Conservation (phyloP, 2,329 filamentous ascomycete species). For the Sclerotinia subarctica region DNA sequence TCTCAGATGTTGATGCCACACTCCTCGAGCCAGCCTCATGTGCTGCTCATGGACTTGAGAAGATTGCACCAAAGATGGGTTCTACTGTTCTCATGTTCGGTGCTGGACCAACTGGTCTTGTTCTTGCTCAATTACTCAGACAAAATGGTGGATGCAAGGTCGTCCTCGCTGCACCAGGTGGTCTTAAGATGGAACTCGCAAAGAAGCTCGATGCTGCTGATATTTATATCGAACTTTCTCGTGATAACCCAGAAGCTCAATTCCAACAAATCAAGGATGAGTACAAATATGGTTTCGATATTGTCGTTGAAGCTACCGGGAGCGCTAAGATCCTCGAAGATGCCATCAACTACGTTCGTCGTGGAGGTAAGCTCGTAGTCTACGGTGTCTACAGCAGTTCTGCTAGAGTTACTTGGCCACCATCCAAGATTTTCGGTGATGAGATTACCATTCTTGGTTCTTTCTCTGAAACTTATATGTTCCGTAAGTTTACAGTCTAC, state of each 20-base stretch:
- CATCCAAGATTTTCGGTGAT: constrained; percentile 64
- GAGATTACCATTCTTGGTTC: constrained; percentile 72
- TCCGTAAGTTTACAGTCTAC: constrained; percentile 46
- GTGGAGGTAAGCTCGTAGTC: constrained; percentile 63
- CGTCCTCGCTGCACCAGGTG: constrained; percentile 64
- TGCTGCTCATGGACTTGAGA: constrained; percentile 67
- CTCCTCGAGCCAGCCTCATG: constrained; percentile 69
- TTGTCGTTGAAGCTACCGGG: constrained; percentile 44
- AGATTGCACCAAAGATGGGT: constrained; percentile 63
- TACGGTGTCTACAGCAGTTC: constrained; percentile 65
- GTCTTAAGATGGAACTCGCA: constrained; percentile 69
- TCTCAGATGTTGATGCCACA: constrained; percentile 63
- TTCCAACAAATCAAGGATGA: constrained; percentile 60
- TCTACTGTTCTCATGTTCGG: constrained; percentile 65
- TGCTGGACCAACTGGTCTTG: constrained; percentile 63
- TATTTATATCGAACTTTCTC: constrained; percentile 52
- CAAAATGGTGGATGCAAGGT: constrained; percentile 70
- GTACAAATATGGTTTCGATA: constrained; percentile 69
- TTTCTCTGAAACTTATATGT: constrained; percentile 72
- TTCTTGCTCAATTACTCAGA: constrained; percentile 48
- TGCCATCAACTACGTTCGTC: constrained; percentile 67
- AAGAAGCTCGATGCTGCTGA: constrained; percentile 54
- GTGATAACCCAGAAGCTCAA: constrained; percentile 54
- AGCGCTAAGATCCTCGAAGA: constrained; percentile 66
- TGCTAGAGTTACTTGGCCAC: constrained; percentile 64